Evolutionary conservation across 1,284 basidiomycete species (phyloP).

Genomic region (Phylloporus sp.): DNA sequence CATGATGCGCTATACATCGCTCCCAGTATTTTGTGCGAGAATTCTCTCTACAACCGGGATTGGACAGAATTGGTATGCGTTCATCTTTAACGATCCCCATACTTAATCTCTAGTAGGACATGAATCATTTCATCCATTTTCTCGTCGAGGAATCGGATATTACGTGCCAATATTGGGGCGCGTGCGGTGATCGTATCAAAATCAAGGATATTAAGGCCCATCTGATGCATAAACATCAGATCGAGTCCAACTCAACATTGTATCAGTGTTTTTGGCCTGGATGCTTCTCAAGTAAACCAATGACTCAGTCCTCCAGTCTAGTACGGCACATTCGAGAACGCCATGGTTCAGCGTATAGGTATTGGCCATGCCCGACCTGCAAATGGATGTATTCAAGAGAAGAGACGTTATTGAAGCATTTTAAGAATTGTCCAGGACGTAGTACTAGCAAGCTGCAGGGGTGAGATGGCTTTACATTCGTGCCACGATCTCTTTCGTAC

Average conservation of each 20-base stretch:
- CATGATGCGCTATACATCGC: background rate
- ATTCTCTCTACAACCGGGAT: too few species aligned
- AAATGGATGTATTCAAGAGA: too few species aligned
- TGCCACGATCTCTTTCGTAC: too few species aligned
- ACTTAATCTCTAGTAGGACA: background rate
- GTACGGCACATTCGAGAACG: too few species aligned
- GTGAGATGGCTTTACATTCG: too few species aligned
- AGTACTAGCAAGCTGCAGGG: too few species aligned
- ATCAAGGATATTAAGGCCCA: background rate
- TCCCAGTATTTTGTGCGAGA: background rate
- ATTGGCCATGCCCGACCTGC: too few species aligned
- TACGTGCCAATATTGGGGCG: background rate
- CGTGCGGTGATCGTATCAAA: background rate
- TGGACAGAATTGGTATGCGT: background rate
- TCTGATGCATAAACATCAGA: background rate
- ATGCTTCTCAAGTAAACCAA: background rate
- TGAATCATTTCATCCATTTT: background rate
- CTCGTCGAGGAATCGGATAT: background rate
- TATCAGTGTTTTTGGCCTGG: background rate
- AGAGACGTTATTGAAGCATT: too few species aligned
- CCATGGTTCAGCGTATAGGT: too few species aligned
- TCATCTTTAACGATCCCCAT: too few species aligned
- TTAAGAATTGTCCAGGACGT: too few species aligned
- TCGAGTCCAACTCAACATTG: background rate
- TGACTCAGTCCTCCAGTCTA: too few species aligned